Conservation (phyloP, 768 basidiomycete species). For the Calocybe indica region DNA sequence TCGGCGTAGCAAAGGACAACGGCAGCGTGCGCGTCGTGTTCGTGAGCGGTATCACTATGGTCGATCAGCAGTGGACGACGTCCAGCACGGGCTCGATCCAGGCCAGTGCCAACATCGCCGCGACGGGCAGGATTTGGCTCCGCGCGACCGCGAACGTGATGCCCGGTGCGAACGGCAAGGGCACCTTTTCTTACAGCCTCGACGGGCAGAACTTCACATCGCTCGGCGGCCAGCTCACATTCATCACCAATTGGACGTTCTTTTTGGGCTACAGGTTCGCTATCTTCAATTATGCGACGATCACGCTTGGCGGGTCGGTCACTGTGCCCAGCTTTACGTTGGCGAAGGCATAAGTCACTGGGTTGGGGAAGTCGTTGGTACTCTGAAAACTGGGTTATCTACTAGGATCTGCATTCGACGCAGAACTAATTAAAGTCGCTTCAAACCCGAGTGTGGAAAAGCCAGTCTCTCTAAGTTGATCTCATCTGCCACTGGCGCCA, state of each 20-base stretch:
- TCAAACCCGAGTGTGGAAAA: no score
- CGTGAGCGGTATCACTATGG: slow-evolving; percentile 13
- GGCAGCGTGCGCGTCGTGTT: slow-evolving; percentile 3
- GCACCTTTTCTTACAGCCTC: slow-evolving; percentile 10
- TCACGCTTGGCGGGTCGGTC: slow-evolving; percentile 9
- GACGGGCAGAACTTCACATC: slow-evolving; percentile 11
- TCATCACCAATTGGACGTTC: slow-evolving; percentile 10
- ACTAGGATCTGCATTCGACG: no score
- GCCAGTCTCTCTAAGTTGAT: no score
- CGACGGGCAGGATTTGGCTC: slow-evolving; percentile 7
- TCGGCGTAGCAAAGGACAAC: slow-evolving; percentile 9
- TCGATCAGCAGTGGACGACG: slow-evolving; percentile 7
- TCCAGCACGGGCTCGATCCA: slow-evolving; percentile 7
- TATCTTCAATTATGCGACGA: slow-evolving; percentile 12
- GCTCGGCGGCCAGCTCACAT: slow-evolving; percentile 7
- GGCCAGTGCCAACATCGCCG: slow-evolving; percentile 7
- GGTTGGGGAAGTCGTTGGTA: no score
- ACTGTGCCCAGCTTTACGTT: background rate
- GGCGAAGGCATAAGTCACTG: background rate
- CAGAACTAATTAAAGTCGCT: no score
- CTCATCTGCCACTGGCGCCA: no score
- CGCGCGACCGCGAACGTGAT: slow-evolving; percentile 8
- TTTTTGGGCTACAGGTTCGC: slow-evolving; percentile 13
- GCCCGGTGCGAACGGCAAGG: slow-evolving; percentile 5
- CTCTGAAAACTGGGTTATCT: no score